phyloP scores from a whole-genome alignment of 345 rosid species.

The Corchorus olitorius region DNA sequence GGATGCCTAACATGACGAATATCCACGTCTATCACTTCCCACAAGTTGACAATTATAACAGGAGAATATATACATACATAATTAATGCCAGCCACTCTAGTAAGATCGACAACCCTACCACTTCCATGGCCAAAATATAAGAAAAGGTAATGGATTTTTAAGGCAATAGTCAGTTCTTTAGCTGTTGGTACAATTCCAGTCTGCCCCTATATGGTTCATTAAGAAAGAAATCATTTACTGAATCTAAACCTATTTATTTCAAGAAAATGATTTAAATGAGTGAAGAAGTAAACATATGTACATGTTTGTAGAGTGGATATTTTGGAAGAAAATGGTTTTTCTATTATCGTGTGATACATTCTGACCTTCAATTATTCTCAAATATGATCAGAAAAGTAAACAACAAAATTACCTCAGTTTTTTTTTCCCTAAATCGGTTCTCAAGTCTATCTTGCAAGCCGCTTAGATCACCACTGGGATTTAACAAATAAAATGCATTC shows the following conservation, averaged over 20 bases:
- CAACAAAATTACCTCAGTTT: conserved; percentile 58
- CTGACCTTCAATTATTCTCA: background rate
- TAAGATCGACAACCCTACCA: conserved; percentile 48
- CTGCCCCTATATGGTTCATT: conserved; percentile 53
- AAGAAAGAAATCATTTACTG: background rate
- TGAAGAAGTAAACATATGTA: background rate
- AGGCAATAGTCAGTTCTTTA: conserved; percentile 66
- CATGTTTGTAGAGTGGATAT: background rate
- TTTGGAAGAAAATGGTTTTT: too few relatives aligned
- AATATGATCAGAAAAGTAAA: background rate
- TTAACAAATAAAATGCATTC: conserved; percentile 84
- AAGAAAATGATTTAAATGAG: background rate
- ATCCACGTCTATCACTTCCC: conserved; percentile 96
- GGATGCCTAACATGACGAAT: conserved; percentile 26
- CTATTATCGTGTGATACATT: background rate
- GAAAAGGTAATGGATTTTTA: conserved; percentile 81
- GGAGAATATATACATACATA: conserved; percentile 78
- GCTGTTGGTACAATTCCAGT: conserved; percentile 69
- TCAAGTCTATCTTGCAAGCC: conserved; percentile 68
- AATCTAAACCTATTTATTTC: background rate
- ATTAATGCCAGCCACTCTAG: conserved; percentile 20
- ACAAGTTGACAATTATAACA: conserved; percentile 71
- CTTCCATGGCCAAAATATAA: conserved; percentile 95
- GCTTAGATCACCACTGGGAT: conserved; percentile 86
- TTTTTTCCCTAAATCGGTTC: conserved; percentile 71